Conservation (phyloP, 345 rosid genomes). For the Eucalyptus tenuipes region DNA sequence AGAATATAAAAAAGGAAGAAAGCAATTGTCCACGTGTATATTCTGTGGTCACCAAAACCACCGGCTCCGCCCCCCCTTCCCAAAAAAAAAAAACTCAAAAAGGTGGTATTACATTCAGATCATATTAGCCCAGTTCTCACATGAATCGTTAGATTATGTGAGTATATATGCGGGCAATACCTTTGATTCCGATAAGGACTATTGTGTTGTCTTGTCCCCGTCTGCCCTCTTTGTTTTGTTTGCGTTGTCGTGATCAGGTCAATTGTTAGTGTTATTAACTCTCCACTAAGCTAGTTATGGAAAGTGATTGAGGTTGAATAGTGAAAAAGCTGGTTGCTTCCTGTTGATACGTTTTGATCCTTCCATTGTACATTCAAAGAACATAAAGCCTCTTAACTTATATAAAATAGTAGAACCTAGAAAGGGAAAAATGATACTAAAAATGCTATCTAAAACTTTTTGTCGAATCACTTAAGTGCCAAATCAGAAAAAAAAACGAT, state of each 20-base stretch:
- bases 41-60: not conserved
- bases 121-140: not conserved
- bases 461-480: not conserved
- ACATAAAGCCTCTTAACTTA: not conserved
- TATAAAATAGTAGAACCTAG: not conserved
- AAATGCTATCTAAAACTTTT: no score
- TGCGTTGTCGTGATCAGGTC: not conserved
- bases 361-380: not conserved
- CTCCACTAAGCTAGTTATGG: not conserved
- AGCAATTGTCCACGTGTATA: not conserved
- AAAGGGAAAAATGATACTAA: not conserved
- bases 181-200: not conserved
- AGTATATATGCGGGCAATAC: not conserved
- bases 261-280: not conserved
- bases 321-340: not conserved
- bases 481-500: accelerated
- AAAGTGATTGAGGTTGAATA: not conserved
- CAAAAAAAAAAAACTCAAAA: not conserved
- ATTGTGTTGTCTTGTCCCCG: not conserved
- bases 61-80: not conserved
- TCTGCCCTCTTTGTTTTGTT: not conserved
- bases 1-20: not conserved
- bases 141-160: not conserved
- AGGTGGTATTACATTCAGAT: not conserved
- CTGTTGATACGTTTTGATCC: not conserved